Conservation (phyloP, 148 eudicot genomes). For the Pouteria glomerata region DNA sequence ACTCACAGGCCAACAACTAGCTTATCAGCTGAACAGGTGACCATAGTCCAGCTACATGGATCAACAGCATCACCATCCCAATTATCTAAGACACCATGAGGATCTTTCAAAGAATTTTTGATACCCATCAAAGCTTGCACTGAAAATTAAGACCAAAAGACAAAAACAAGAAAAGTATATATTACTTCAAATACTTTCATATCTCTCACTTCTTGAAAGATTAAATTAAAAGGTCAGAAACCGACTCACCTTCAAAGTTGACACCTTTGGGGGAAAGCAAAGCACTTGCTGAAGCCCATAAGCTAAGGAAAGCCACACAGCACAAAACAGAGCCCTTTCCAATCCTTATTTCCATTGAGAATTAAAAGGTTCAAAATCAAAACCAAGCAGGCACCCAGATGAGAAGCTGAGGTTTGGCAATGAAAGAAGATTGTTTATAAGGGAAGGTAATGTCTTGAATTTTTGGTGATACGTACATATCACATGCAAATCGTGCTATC, state of each 20-base stretch:
- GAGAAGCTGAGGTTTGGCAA: conserved; percentile 11
- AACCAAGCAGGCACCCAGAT: background rate
- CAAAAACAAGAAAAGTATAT: background rate
- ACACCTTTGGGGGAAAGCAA: conserved; percentile 80
- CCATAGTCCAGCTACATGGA: conserved; percentile 97
- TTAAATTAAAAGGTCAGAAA: background rate
- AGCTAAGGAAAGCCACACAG: conserved; percentile 33
- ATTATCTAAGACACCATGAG: conserved; percentile 68
- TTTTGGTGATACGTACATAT: conserved; percentile 6
- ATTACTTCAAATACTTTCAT: background rate
- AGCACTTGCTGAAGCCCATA: conserved; percentile 43
- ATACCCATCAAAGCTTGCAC: conserved; percentile 85
- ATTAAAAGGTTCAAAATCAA: conserved; percentile 20
- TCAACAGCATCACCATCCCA: conserved; percentile 91
- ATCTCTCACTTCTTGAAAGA: background rate
- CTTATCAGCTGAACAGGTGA: conserved; percentile 56
- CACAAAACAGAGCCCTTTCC: conserved; percentile 24
- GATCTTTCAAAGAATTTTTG: conserved; percentile 50
- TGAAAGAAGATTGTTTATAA: conserved; percentile 6
- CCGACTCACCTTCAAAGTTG: conserved; percentile 72
- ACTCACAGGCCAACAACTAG: conserved; percentile 75
- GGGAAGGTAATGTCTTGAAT: conserved; percentile 13
- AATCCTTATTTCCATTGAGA: conserved; percentile 28
- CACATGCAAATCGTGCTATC: conserved; percentile 17
- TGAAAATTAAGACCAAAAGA: conserved; percentile 14